These are phyloP conservation scores for Blastocystis sp. DNA, from an alignment of 352 stramenopile species.

Conservation along the genomic window DNA sequence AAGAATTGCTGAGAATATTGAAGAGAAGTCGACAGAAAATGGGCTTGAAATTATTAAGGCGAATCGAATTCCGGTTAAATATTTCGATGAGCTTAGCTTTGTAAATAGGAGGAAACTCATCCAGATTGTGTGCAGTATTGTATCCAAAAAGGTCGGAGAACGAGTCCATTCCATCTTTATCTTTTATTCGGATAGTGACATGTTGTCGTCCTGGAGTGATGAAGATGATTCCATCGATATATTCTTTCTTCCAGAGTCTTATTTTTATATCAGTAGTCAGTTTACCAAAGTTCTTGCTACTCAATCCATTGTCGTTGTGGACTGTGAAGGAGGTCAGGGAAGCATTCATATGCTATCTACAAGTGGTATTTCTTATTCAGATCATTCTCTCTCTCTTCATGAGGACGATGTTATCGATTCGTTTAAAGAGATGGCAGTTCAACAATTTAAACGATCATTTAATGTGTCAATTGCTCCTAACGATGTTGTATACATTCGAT, in stretches of 20 bases:
- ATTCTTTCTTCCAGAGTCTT: neutral
- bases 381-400: neutral
- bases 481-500: neutral
- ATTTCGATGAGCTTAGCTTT: neutral
- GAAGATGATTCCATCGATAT: neutral
- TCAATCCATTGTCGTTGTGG: neutral
- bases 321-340: neutral
- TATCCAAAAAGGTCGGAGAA: neutral
- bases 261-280: neutral
- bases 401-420: neutral
- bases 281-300: neutral
- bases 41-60: neutral
- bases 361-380: neutral
- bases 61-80: neutral
- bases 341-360: neutral
- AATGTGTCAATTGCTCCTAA: neutral
- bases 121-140: neutral
- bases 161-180: neutral
- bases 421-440: neutral
- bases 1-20: neutral
- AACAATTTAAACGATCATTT: neutral
- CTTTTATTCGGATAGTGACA: neutral
- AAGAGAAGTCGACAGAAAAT: neutral
- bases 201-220: neutral
- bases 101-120: neutral